Evolutionary conservation across 805 yeast genomes (phyloP).

Genomic region (Zygosaccharomyces lentus): DNA sequence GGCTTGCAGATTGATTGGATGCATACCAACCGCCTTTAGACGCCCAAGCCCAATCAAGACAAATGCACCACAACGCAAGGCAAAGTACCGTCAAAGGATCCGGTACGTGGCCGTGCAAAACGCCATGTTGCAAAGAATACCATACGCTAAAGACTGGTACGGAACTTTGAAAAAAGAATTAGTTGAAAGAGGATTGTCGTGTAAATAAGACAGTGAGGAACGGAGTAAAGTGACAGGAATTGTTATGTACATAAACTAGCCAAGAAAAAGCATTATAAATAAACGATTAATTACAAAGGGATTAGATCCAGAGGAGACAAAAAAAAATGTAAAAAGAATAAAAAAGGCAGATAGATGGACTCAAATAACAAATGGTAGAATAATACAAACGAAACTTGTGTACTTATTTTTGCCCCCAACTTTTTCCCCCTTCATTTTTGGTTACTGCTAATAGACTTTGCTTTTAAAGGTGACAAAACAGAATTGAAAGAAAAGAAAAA

Average conservation of each 20-base stretch:
- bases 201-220: slow-evolving; percentile 1
- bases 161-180: slow-evolving; percentile 32
- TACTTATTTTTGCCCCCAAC: neutral
- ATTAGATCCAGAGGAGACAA: neutral
- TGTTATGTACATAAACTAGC: slow-evolving; percentile 1
- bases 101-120: slow-evolving; percentile 23
- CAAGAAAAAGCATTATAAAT: neutral
- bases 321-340: slow-evolving; percentile 2
- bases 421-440: neutral
- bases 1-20: slow-evolving; percentile 23
- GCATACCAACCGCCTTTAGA: slow-evolving; percentile 17
- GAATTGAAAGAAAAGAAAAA: neutral
- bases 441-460: neutral
- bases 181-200: slow-evolving; percentile 20
- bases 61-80: slow-evolving; percentile 10
- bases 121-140: slow-evolving; percentile 31
- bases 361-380: neutral
- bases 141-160: slow-evolving; percentile 34
- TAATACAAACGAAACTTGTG: neutral
- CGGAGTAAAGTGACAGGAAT: slow-evolving; percentile 17
- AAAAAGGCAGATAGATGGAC: neutral
- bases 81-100: slow-evolving; percentile 19
- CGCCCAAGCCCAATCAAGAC: neutral
- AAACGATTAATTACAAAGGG: too few species aligned
- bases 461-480: neutral